phyloP scores from a whole-genome alignment of 1,284 basidiomycete genomes.

The Microbotryum saponariae region DNA sequence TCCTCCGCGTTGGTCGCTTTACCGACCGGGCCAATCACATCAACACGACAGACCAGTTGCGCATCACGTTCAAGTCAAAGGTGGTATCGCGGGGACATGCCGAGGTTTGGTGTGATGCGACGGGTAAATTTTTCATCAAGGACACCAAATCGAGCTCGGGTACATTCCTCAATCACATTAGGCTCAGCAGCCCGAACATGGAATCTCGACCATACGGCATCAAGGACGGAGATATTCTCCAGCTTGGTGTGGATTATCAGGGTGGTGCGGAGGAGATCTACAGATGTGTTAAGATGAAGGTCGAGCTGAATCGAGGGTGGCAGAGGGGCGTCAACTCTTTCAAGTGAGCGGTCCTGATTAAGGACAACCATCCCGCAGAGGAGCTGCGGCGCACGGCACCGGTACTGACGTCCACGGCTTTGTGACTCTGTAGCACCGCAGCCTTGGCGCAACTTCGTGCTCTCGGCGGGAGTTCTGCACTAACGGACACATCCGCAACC shows the following conservation, averaged over 20 bases:
- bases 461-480: slow-evolving; percentile 47
- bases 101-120: slow-evolving; percentile 72
- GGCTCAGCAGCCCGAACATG: slow-evolving; percentile 72
- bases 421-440: slow-evolving; percentile 50
- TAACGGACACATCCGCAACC: slow-evolving; percentile 9
- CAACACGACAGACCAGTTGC: slow-evolving; percentile 55
- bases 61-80: slow-evolving; percentile 92
- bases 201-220: slow-evolving; percentile 72
- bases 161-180: slow-evolving; percentile 92
- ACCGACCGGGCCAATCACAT: slow-evolving; percentile 41
- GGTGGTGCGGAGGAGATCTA: slow-evolving; percentile 96
- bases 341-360: slow-evolving; percentile 59
- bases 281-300: slow-evolving; percentile 92
- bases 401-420: too few relatives aligned
- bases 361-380: not conserved
- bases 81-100: slow-evolving; percentile 92
- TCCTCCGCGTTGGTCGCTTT: slow-evolving; percentile 46
- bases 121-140: slow-evolving; percentile 64
- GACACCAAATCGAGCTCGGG: slow-evolving; percentile 87
- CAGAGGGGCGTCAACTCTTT: slow-evolving; percentile 81
- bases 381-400: not conserved
- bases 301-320: slow-evolving; percentile 78
- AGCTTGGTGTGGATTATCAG: slow-evolving; percentile 96
- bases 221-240: slow-evolving; percentile 89
- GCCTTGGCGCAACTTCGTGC: slow-evolving; percentile 73